phyloP scores from a whole-genome alignment of 2,329 filamentous ascomycete genomes.

The Xylaria sp. region DNA sequence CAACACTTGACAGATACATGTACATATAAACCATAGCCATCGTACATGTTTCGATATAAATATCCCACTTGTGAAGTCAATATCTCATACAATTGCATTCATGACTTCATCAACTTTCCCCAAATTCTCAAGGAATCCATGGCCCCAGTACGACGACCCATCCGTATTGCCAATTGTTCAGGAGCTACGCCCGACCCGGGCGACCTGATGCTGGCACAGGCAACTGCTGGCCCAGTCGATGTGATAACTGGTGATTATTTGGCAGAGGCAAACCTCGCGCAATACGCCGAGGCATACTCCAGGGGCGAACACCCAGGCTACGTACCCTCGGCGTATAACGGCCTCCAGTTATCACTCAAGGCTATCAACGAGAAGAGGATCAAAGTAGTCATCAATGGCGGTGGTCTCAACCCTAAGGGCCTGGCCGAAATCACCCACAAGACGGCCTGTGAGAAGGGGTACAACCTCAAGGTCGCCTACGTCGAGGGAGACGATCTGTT shows the following conservation, averaged over 20 bases:
- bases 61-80: background rate
- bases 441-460: conserved; percentile 39
- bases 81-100: background rate
- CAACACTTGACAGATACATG: background rate
- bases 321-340: conserved; percentile 45
- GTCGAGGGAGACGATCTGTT: conserved; percentile 43
- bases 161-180: conserved; percentile 36
- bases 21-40: background rate
- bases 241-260: conserved; percentile 50
- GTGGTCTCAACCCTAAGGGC: conserved; percentile 57
- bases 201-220: conserved; percentile 33
- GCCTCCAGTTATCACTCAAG: conserved; percentile 30
- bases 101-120: background rate
- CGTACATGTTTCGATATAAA: background rate
- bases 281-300: conserved; percentile 44
- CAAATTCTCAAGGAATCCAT: background rate
- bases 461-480: conserved; percentile 37
- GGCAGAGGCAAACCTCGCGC: conserved; percentile 58
- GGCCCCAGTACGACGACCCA: conserved; percentile 22
- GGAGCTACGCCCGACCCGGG: conserved; percentile 31
- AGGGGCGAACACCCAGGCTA: conserved; percentile 41
- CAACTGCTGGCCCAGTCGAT: conserved; percentile 47
- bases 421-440: conserved; percentile 60
- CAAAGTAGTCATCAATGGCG: conserved; percentile 60
- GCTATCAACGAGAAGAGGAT: conserved; percentile 49